These are phyloP conservation scores for Zymoseptoria tritici DNA, from an alignment of 2,329 filamentous ascomycete species.

Conservation along the genomic window DNA sequence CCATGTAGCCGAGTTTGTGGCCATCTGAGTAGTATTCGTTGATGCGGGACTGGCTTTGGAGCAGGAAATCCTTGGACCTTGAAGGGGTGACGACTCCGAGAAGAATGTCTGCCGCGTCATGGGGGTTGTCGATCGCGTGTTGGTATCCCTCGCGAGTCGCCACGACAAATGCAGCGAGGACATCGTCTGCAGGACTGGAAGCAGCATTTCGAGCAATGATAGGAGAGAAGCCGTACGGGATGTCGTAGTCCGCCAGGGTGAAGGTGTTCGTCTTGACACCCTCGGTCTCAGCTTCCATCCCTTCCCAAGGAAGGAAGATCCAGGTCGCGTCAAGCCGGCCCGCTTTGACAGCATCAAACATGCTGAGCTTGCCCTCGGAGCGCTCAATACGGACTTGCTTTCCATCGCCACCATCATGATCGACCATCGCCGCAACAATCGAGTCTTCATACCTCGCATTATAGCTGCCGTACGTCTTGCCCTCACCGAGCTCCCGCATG, in stretches of 20 bases:
- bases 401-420: conserved; percentile 21
- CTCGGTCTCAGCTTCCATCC: conserved; percentile 24
- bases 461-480: conserved; percentile 26
- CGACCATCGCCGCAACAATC: conserved; percentile 25
- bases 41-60: conserved; percentile 23
- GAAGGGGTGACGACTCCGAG: conserved; percentile 13
- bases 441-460: conserved; percentile 28
- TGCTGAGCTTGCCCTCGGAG: conserved; percentile 22
- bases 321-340: conserved; percentile 28
- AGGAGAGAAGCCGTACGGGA: conserved; percentile 29
- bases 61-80: conserved; percentile 21
- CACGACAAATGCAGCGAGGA: conserved; percentile 20
- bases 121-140: conserved; percentile 16
- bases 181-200: conserved; percentile 11
- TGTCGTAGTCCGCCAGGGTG: conserved; percentile 20
- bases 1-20: conserved; percentile 9
- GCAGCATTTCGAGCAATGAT: conserved; percentile 25
- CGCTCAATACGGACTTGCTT: conserved; percentile 19
- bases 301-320: conserved; percentile 30
- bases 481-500: conserved; percentile 21
- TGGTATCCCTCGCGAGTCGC: conserved; percentile 26
- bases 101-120: conserved; percentile 15
- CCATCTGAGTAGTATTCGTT: conserved; percentile 26
- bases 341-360: conserved; percentile 24
- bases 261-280: conserved; percentile 19